Base-by-base conservation (phyloP, 768 basidiomycete species). In the Psilocybe cyanescens region DNA sequence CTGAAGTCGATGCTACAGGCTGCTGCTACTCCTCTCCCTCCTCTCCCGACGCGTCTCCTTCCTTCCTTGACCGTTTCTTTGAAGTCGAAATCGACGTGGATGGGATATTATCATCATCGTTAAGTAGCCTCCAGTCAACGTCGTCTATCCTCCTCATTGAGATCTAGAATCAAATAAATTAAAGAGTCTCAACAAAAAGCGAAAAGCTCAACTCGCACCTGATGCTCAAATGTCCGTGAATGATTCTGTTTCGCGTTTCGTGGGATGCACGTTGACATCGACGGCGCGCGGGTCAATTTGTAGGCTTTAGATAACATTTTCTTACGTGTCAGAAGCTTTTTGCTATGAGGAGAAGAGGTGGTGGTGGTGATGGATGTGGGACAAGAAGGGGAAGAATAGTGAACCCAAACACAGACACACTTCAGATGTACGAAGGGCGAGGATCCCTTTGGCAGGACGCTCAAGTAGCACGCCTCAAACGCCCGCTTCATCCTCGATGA, bases 261-360 rank as follows among this genome's bases (percentile, higher is more conserved):
- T 99, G 0, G 97, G 97, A 71, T 98, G 96, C 8, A 99, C 95
- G 67, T 99, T 99, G 57, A 98, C 96, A 68, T 99, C 97, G 16
- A 99, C 90, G 24, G 91, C 87, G 31, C 86, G 83, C 0, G 95
- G 94, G 62, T 95, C 89, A 66, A 98, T 89, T 45, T 88, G 80
- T 46, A 99, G 74, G 66, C 95, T 96, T 11, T 24, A 24, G 24
- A 24, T 24, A 24, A 24, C 24, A 24, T 24, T 24, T 24, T 24
- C 24, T 24, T 24, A 2, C 2, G 24, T 24, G 24, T 24, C 24
- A 24, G 24, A 24, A 24, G 24, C 24, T 24, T 24, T 24, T 24
- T 24, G 2, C 24, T 2, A 2, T 2, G 24, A 24, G 24, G 24
- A 24, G 24, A 24, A 24, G 1, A 24, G 24, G 24, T 24, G 24